phyloP scores from a whole-genome alignment of 2,329 filamentous ascomycete species.

The Neodidymelliopsis sp. region DNA sequence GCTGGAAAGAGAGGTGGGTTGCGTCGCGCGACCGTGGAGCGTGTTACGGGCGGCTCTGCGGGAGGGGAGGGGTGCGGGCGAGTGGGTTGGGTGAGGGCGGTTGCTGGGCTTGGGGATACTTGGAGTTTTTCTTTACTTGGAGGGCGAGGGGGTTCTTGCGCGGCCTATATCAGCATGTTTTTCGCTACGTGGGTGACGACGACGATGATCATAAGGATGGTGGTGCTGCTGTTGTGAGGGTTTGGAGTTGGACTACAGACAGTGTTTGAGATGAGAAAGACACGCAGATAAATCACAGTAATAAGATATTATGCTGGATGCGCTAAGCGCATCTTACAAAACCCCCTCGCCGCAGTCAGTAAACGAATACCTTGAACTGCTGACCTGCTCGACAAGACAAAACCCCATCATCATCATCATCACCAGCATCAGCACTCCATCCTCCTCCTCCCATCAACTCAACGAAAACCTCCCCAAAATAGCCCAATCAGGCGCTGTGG shows the following conservation, averaged over 20 bases:
- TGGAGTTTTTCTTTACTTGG: background rate
- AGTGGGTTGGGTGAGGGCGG: slow-evolving; percentile 8
- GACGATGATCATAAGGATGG: too few species aligned
- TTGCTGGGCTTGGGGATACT: slow-evolving; percentile 5
- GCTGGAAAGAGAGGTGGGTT: background rate
- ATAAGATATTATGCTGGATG: too few species aligned
- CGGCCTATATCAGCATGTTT: background rate
- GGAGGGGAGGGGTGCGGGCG: slow-evolving; percentile 17
- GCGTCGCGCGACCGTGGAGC: slow-evolving; percentile 7
- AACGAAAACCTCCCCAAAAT: slow-evolving; percentile 13
- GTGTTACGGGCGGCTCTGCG: slow-evolving; percentile 43
- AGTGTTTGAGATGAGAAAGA: too few species aligned
- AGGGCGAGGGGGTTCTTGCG: background rate
- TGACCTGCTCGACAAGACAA: background rate
- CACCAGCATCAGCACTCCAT: slow-evolving; percentile 9
- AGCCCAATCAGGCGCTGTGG: slow-evolving; percentile 22
- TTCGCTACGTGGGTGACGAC: background rate
- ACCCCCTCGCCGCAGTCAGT: background rate
- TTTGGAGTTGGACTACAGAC: too few species aligned
- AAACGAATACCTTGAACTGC: too few species aligned
- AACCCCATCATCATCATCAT: slow-evolving; percentile 1
- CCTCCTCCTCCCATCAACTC: background rate
- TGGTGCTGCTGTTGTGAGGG: too few species aligned
- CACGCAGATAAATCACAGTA: too few species aligned
- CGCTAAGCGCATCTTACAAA: too few species aligned